A percentile compares a stretch with the other conserved stretches of the same genome.
phyloP scores from a whole-genome alignment of 2,329 filamentous ascomycete species.

The Rhinocladiella similis region DNA sequence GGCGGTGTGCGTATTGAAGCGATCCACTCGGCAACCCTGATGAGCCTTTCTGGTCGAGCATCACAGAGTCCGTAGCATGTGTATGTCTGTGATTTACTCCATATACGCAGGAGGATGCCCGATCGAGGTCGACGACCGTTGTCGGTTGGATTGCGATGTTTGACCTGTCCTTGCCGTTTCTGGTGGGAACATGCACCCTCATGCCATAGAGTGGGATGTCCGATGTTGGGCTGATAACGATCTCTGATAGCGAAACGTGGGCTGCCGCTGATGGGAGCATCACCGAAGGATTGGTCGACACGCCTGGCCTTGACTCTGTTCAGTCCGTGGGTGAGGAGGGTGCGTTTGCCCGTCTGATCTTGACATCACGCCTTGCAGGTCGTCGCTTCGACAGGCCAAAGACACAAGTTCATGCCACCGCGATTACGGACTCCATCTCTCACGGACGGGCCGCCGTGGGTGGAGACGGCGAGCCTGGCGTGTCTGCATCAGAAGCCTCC shows the following conservation, averaged over 20 bases:
- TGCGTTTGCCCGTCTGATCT: not conserved
- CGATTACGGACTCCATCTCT: not conserved
- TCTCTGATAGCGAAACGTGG: conserved; percentile 1
- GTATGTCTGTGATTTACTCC: not conserved
- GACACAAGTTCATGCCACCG: not conserved
- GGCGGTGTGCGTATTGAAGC: not conserved
- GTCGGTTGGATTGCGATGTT: not conserved
- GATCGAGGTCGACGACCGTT: not conserved
- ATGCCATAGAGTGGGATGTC: not conserved
- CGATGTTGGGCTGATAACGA: conserved; percentile 1
- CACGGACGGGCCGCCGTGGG: not conserved
- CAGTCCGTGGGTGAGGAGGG: not conserved
- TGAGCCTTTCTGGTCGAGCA: not conserved
- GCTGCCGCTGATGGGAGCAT: not conserved
- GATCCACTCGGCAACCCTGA: not conserved
- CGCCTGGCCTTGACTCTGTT: not conserved
- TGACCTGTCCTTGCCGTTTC: not conserved
- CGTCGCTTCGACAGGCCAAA: not conserved
- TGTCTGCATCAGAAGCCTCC: not conserved
- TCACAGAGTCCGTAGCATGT: not conserved
- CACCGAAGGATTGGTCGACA: not conserved
- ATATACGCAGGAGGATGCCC: not conserved
- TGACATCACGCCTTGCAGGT: not conserved
- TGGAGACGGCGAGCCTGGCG: not conserved
- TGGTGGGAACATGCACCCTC: not conserved